Base-by-base conservation (phyloP, 2,329 filamentous ascomycete genomes). In the Pseudopyricularia javanii region DNA sequence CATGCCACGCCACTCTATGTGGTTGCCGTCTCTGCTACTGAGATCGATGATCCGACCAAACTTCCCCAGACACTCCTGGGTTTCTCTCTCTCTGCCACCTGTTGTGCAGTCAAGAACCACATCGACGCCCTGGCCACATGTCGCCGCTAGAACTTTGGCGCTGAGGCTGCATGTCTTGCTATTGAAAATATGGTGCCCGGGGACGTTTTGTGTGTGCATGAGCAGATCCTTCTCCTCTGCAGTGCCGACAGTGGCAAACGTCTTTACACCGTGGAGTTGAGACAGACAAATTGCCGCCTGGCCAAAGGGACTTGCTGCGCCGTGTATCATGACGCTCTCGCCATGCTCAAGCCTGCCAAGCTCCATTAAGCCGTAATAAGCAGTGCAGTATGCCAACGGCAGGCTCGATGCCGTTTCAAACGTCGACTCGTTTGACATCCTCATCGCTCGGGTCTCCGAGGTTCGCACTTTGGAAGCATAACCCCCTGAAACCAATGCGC, bases 11-110 rank as follows among this genome's bases (percentile, higher is more conserved):
- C 48, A 12, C 15, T 33, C 17, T 30, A 50, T 53, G n/a, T 12
- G 24, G 6, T 11, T 7, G 8, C 35, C n/a, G 66, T 72, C 70
- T 43, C 65, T 59, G 54, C 63, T 67, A 7, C 70, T 67, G 32
- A 76, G 66, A 52, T 77, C 73, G 4, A 77, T 58, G 47, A 76
- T 73, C 3, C 68, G 53, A 14, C 56, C 56, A 47, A 72, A 73
- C 15, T 63, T 63, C 47, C 69, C 68, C 17, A 78, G 60, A 50
- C 68, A 72, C 3, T 65, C 63, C 70, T 68, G 74, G 0, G 71
- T 69, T 40, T 70, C 68, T 3, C 64, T 63, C 2, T 74, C 58
- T 1, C 64, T 59, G 15, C 74, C 71, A 0, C 72, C 73, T 2
- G 67, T 59, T 0, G 75, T 62, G 0, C 69, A 73, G 59, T 74